Percentiles rank a stretch among this genome's conserved stretches.
phyloP scores from a whole-genome alignment of 176 grass and related monocot genomes.

The Zea luxurians region DNA sequence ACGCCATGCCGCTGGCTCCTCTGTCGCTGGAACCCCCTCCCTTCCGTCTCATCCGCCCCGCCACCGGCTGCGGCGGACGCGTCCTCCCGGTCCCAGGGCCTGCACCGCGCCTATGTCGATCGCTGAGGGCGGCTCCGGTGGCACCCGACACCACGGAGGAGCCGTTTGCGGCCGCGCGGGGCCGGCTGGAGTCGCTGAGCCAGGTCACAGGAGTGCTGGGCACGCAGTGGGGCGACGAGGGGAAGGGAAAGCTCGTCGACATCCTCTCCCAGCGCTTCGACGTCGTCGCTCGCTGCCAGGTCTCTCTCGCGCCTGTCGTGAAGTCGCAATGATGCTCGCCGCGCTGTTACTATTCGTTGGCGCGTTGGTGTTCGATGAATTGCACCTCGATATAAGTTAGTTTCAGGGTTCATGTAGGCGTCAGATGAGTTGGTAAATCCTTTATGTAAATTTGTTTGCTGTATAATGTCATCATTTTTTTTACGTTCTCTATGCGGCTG shows the following conservation, averaged over 20 bases:
- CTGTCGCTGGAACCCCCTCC: conserved; percentile 36
- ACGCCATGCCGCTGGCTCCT: conserved; percentile 28
- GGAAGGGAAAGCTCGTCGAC: conserved; percentile 89
- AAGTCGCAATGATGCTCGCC: not conserved
- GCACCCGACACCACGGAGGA: conserved; percentile 36
- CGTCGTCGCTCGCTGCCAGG: conserved; percentile 92
- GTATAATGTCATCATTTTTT: not conserved
- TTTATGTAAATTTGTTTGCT: not conserved
- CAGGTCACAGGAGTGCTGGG: conserved; percentile 86
- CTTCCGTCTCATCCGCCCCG: conserved; percentile 27
- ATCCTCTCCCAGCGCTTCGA: conserved; percentile 79
- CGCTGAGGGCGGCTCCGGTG: conserved; percentile 21
- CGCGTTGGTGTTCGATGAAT: conserved; percentile 39
- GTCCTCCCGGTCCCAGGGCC: not conserved
- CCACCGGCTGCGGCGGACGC: not conserved
- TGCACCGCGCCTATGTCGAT: not conserved
- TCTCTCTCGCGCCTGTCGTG: conserved; percentile 9
- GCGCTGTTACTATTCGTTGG: not conserved
- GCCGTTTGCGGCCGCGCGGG: conserved; percentile 35
- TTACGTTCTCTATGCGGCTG: not conserved
- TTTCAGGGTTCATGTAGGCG: not conserved
- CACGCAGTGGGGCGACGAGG: conserved; percentile 95
- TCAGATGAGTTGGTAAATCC: not conserved
- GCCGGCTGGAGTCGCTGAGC: conserved; percentile 73
- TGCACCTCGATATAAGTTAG: not conserved